A percentile compares a stretch with the other conserved stretches of the same genome.
phyloP scores from a whole-genome alignment of 257 asterid species.

The Solanum raphanifolium region DNA sequence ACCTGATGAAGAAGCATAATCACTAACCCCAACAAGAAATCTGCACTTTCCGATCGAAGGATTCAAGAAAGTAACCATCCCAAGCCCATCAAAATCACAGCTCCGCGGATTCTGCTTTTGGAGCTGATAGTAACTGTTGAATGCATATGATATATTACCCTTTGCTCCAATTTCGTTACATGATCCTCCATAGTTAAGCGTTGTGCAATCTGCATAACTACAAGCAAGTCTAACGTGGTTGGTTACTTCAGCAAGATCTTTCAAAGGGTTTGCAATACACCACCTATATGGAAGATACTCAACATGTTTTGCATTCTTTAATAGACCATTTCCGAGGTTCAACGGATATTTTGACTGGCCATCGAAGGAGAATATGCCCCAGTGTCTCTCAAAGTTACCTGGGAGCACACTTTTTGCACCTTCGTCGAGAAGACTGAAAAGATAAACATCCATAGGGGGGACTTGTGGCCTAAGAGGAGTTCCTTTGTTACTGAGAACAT shows the following conservation, averaged over 20 bases:
- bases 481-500: conserved; percentile 51
- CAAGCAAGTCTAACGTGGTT: conserved; percentile 70
- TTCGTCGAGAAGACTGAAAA: conserved; percentile 83
- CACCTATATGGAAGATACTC: conserved; percentile 81
- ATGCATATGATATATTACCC: conserved; percentile 83
- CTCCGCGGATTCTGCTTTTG: conserved; percentile 63
- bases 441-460: conserved; percentile 71
- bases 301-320: conserved; percentile 66
- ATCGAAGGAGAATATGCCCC: conserved; percentile 91
- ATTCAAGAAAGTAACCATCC: conserved; percentile 84
- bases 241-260: conserved; percentile 54
- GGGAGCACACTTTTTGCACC: conserved; percentile 80
- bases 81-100: conserved; percentile 93
- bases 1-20: conserved; percentile 23
- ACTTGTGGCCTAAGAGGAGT: conserved; percentile 84
- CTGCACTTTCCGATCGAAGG: conserved; percentile 77
- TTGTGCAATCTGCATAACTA: conserved; percentile 77
- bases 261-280: conserved; percentile 76
- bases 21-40: conserved; percentile 76
- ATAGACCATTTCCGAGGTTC: conserved; percentile 61
- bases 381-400: conserved; percentile 84
- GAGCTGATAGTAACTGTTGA: conserved; percentile 76
- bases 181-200: conserved; percentile 81
- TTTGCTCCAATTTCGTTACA: conserved; percentile 61
- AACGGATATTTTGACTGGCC: conserved; percentile 84